phyloP scores from a whole-genome alignment of 2,329 filamentous ascomycete genomes.

The Teratosphaeria pseudoeucalypti region DNA sequence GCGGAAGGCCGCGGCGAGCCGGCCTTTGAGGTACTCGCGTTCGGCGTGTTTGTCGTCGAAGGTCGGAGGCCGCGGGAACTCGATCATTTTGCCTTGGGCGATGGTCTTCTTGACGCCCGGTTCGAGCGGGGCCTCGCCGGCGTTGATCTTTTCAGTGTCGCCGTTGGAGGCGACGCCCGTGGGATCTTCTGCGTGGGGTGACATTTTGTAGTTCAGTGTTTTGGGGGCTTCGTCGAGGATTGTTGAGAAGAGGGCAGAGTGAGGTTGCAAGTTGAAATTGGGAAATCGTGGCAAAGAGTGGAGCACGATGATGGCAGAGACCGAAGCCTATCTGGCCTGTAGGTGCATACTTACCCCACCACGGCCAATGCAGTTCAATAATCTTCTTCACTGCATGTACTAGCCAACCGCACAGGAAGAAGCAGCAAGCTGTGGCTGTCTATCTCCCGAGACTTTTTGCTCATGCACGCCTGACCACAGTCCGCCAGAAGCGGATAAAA shows the following conservation, averaged over 20 bases:
- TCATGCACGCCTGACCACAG: neutral
- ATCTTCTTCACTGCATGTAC: neutral
- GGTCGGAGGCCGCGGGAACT: conserved; percentile 21
- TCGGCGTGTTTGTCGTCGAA: conserved; percentile 30
- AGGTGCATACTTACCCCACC: neutral
- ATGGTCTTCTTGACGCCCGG: conserved; percentile 24
- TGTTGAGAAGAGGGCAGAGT: neutral
- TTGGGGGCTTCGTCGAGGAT: neutral
- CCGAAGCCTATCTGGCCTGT: neutral
- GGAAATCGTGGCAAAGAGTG: neutral
- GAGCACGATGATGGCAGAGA: neutral
- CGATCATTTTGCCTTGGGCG: conserved; percentile 20
- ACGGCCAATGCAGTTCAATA: neutral
- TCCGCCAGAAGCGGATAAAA: no score
- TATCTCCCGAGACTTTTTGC: neutral
- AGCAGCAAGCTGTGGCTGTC: neutral
- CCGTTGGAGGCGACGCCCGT: conserved; percentile 15
- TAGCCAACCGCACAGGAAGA: neutral
- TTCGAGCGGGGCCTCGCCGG: conserved; percentile 21
- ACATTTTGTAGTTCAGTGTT: conserved; percentile 12
- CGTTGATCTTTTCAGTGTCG: conserved; percentile 18
- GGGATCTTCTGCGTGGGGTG: conserved; percentile 22
- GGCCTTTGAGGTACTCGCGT: conserved; percentile 33
- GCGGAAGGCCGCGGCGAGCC: conserved; percentile 35
- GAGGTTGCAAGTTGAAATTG: no score